A percentile compares a stretch with the other conserved stretches of the same genome.
These are phyloP conservation scores for Blastomyces parvus DNA, from an alignment of 2,329 filamentous ascomycete species.

Conservation along the genomic window DNA sequence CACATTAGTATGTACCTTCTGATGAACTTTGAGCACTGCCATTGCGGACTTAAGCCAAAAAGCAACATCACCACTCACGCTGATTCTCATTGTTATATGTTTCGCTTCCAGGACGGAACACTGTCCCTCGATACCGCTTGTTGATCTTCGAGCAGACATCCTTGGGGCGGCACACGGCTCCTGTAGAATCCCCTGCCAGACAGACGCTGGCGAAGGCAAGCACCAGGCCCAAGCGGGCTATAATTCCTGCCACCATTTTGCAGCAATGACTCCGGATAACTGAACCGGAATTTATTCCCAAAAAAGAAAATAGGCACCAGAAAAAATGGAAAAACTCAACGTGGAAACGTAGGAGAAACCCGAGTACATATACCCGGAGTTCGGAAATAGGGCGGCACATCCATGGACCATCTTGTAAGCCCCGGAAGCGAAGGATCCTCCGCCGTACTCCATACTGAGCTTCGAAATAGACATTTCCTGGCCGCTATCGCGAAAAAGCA, in stretches of 20 bases:
- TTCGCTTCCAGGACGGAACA: background rate
- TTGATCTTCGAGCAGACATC: background rate
- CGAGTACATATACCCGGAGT: too few species aligned
- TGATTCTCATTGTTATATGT: background rate
- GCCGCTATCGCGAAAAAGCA: too few species aligned
- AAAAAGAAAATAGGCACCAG: too few species aligned
- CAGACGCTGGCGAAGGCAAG: background rate
- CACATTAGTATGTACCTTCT: background rate
- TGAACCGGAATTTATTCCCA: too few species aligned
- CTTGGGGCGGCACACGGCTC: background rate
- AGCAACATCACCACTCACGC: background rate
- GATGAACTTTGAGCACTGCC: background rate
- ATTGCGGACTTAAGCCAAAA: background rate
- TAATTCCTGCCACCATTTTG: background rate
- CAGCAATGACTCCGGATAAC: background rate
- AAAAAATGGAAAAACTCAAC: too few species aligned
- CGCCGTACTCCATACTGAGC: too few species aligned
- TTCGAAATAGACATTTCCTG: too few species aligned
- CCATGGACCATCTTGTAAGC: too few species aligned
- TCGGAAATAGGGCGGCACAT: too few species aligned
- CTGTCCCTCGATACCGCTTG: background rate
- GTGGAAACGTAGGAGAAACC: too few species aligned
- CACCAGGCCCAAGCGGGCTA: background rate
- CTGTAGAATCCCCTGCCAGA: background rate
- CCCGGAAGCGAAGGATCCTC: too few species aligned